Evolutionary conservation across 108 stramenopile genomes (phyloP).

Genomic region (Stephanodiscus minutulus): DNA sequence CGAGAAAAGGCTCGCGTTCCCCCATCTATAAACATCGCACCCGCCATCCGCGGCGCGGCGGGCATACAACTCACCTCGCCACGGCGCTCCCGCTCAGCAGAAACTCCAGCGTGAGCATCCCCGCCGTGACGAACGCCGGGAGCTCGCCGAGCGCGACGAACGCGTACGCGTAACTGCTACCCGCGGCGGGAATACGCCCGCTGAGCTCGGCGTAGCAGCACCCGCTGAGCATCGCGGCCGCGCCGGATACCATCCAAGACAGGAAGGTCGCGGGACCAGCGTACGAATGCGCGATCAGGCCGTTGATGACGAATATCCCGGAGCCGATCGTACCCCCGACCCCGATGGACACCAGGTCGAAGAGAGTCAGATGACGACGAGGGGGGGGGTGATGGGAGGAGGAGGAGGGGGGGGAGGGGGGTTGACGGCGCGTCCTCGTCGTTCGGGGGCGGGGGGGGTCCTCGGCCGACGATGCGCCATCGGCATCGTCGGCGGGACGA

Average conservation of each 20-base stretch:
- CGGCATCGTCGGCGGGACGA: too few relatives aligned
- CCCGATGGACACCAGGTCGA: slow-evolving; percentile 87
- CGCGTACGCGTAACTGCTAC: slow-evolving; percentile 85
- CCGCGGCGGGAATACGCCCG: slow-evolving; percentile 73
- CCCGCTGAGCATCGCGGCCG: slow-evolving; percentile 71
- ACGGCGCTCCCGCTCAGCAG: slow-evolving; percentile 83
- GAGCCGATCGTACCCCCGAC: slow-evolving; percentile 84
- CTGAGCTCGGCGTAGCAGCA: slow-evolving; percentile 89
- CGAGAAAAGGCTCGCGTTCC: too few relatives aligned
- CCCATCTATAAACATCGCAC: too few relatives aligned
- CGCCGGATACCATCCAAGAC: slow-evolving; percentile 73
- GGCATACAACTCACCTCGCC: slow-evolving; percentile 60
- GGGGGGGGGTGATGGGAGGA: slow-evolving; percentile 11
- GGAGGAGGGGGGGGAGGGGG: slow-evolving; percentile 10
- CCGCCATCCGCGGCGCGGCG: too few relatives aligned
- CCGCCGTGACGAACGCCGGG: slow-evolving; percentile 77
- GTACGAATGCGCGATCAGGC: slow-evolving; percentile 81
- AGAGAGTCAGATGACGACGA: slow-evolving; percentile 61
- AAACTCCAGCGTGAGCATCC: slow-evolving; percentile 88
- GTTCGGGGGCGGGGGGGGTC: not conserved
- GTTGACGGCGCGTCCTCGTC: slow-evolving; percentile 2
- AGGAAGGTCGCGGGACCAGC: slow-evolving; percentile 86
- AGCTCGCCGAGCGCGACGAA: slow-evolving; percentile 86
- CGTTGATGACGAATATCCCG: slow-evolving; percentile 91
- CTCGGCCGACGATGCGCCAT: not conserved